Evolutionary conservation across 192 early-diverging fungal species (phyloP).

Genomic region (Polychytrium aggregatum): DNA sequence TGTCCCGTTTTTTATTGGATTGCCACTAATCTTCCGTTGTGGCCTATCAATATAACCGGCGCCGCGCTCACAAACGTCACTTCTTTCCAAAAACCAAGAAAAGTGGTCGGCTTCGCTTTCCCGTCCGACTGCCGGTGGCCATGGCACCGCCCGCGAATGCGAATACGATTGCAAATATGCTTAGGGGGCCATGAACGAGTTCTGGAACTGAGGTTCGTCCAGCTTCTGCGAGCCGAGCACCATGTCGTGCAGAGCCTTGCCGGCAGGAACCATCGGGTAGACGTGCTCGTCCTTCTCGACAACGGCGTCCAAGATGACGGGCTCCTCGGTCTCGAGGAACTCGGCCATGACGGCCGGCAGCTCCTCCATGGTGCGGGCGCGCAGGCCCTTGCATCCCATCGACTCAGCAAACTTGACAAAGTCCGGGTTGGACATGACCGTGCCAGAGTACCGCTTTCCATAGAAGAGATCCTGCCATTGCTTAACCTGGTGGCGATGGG

Average conservation of each 20-base stretch:
- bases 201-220: slow-evolving; percentile 38
- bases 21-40: too few species aligned
- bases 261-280: slow-evolving; percentile 94
- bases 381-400: slow-evolving; percentile 83
- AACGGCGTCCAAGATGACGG: slow-evolving; percentile 83
- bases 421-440: slow-evolving; percentile 92
- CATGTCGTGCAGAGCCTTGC: slow-evolving; percentile 82
- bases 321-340: slow-evolving; percentile 73
- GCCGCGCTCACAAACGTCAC: too few species aligned
- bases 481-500: slow-evolving; percentile 18
- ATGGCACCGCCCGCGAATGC: too few species aligned
- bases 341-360: slow-evolving; percentile 76
- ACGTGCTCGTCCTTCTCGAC: slow-evolving; percentile 91
- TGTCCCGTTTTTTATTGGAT: too few species aligned
- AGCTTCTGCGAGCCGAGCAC: slow-evolving; percentile 29
- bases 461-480: slow-evolving; percentile 91
- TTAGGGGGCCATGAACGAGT: slow-evolving; percentile 36
- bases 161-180: too few species aligned
- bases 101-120: too few species aligned
- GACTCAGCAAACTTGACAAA: slow-evolving; percentile 94
- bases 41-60: too few species aligned
- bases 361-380: slow-evolving; percentile 72
- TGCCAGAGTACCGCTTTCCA: slow-evolving; percentile 89
- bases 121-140: too few species aligned
- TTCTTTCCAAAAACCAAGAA: too few species aligned